Evolutionary conservation across 768 basidiomycete species (phyloP), one percentile per base, ranked within the genome.

Genomic region (Suillus luteus): DNA sequence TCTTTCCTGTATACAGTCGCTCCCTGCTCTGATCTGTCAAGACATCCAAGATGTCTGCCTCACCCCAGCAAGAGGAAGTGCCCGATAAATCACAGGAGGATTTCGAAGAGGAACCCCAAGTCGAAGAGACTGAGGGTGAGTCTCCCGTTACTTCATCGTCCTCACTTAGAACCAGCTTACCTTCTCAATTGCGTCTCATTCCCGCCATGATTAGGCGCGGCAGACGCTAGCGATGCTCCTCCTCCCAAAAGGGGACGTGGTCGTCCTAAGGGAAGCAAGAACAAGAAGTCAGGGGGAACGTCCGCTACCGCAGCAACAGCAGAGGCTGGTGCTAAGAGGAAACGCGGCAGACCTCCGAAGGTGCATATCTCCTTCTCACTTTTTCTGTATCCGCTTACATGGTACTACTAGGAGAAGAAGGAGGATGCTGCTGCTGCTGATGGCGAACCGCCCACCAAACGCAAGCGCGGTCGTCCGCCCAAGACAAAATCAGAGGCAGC

Each of bases 241-340:
- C 81, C 85, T 48, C 69, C 73, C 65, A 95, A 93, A 80, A 88
- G 94, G 71, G 87, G 91, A 71, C 85, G 95, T 55, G 95, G 95
- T 61, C 87, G 95, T 68, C 95, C 95, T 65, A 93, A 89, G 76
- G 94, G 94, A 70, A 92, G 91, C 77, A 95, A 92, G 80, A 86
- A 86, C 77, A 86, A 85, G 80, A 84, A 83, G 71, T 75, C 73
- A 67, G 71, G 74, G 73, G 78, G 72, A 64, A 67, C 76, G 44
- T 68, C 76, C 62, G 64, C 73, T 15, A 68, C 75, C 37, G 68
- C 72, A 1, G 44, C 75, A 17, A 66, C 77, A 19, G 66, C 70
- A 60, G 73, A 70, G 1, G 46, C 70, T 33, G 70, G 71, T 51
- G 60, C 71, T 60, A 82, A 82, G 77, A 78, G 80, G 69, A 83